Evolutionary conservation across 169 alveolate genomes (phyloP).

Genomic region (Plasmodium sp.): DNA sequence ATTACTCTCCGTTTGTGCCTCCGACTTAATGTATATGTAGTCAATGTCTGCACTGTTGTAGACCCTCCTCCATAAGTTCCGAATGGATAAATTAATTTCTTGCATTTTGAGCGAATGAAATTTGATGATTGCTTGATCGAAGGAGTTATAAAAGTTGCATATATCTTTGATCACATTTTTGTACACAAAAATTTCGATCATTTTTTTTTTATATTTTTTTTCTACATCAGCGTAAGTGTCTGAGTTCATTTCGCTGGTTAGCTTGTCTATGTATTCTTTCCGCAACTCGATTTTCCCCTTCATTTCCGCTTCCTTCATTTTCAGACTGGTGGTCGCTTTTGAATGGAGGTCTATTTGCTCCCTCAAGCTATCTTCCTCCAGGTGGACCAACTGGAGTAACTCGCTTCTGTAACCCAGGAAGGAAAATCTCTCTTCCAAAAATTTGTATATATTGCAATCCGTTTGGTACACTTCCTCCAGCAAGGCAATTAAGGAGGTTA

Average conservation of each 20-base stretch:
- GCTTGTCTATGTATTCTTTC: slow-evolving; percentile 58
- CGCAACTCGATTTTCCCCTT: slow-evolving; percentile 51
- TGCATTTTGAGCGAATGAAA: slow-evolving; percentile 92
- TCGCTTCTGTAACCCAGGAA: not conserved
- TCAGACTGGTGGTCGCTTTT: slow-evolving; percentile 16
- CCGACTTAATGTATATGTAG: slow-evolving; percentile 81
- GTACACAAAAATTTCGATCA: slow-evolving; percentile 53
- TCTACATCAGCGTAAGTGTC: slow-evolving; percentile 56
- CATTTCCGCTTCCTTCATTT: slow-evolving; percentile 76
- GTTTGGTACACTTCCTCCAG: slow-evolving; percentile 6
- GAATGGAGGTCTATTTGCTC: slow-evolving; percentile 30
- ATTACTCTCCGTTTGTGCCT: slow-evolving; percentile 13
- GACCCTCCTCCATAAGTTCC: slow-evolving; percentile 97
- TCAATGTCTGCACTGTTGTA: slow-evolving; percentile 96
- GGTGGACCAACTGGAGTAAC: not conserved
- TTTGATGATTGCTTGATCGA: slow-evolving; percentile 79
- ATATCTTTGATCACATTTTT: slow-evolving; percentile 68
- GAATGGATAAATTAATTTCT: slow-evolving; percentile 94
- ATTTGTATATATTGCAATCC: slow-evolving; percentile 10
- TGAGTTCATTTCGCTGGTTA: slow-evolving; percentile 73
- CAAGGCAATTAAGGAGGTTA: not conserved
- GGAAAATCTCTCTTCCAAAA: slow-evolving; percentile 20
- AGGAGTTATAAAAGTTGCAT: slow-evolving; percentile 62
- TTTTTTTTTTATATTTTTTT: slow-evolving; percentile 54
- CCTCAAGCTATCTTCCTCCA: not conserved